Percentiles rank a stretch among this genome's conserved stretches.
Evolutionary conservation across 2,329 filamentous ascomycete species (phyloP).

Genomic region (Colletotrichum godetiae): DNA sequence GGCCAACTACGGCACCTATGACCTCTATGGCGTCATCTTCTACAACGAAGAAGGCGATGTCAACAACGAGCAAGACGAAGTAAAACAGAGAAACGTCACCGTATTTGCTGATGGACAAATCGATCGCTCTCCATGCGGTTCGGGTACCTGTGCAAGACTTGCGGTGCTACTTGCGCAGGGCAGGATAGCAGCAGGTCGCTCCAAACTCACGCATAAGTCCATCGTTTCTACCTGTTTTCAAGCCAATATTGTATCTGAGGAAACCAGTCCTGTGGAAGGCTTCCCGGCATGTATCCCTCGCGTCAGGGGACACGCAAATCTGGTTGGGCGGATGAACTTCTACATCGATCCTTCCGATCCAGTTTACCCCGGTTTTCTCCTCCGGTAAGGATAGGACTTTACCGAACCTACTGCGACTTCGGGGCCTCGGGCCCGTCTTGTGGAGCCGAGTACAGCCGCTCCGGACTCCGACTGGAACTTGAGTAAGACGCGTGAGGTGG

Average conservation of each 20-base stretch:
- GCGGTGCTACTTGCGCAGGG: conserved; percentile 32
- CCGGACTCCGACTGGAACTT: not conserved
- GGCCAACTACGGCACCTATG: conserved; percentile 6
- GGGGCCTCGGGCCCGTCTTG: not conserved
- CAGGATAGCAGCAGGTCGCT: not conserved
- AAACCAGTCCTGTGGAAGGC: not conserved
- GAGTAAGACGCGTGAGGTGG: not conserved
- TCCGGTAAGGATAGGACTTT: not conserved
- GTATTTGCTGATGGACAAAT: conserved; percentile 43
- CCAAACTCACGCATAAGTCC: conserved; percentile 11
- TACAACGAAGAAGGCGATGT: conserved; percentile 12
- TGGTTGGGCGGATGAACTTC: conserved; percentile 26
- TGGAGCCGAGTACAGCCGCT: not conserved
- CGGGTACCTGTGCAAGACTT: conserved; percentile 39
- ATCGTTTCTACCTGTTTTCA: conserved; percentile 11
- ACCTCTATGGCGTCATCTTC: conserved; percentile 30
- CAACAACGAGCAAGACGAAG: not conserved
- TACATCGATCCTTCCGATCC: conserved; percentile 20
- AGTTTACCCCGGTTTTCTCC: conserved; percentile 24
- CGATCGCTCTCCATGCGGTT: conserved; percentile 42
- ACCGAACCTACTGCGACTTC: not conserved
- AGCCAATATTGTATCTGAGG: not conserved
- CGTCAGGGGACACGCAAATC: conserved; percentile 13
- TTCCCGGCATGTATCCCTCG: conserved; percentile 20
- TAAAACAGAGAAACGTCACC: conserved; percentile 38